phyloP scores from a whole-genome alignment of 192 early-diverging fungal genomes.

The Neocallimastix lanati region DNA sequence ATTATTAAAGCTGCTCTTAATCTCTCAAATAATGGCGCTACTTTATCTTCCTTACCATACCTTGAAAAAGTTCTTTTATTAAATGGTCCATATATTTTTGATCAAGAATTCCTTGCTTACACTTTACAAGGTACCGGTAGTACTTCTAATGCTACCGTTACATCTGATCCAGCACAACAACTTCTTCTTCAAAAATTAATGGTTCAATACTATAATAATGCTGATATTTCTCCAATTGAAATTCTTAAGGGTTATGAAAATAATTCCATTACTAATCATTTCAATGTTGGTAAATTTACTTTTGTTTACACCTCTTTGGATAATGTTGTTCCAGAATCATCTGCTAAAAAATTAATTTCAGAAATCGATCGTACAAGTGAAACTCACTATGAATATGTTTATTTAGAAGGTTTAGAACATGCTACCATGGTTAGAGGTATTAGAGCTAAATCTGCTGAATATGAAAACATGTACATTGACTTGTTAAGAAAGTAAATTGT shows the following conservation, averaged over 20 bases:
- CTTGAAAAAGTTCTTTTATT: not conserved
- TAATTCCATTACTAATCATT: not conserved
- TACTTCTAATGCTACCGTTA: not conserved
- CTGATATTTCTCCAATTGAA: not conserved
- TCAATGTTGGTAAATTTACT: not conserved
- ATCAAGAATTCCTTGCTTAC: not conserved
- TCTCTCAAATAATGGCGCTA: not conserved
- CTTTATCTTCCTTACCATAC: not conserved
- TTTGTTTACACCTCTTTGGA: not conserved
- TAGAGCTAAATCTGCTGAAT: not conserved
- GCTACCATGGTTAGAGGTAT: not conserved
- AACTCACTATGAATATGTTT: not conserved
- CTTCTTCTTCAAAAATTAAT: not conserved
- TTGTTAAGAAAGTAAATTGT: not conserved
- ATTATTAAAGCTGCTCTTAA: not conserved
- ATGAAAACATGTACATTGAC: not conserved
- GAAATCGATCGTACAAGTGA: not conserved
- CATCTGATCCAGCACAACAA: not conserved
- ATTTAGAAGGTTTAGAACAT: not conserved
- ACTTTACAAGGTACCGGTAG: not conserved
- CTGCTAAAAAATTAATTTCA: not conserved
- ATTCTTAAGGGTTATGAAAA: not conserved
- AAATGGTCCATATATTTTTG: not conserved
- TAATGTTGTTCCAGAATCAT: not conserved
- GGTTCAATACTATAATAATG: not conserved